These are phyloP conservation scores for Amanita pseudoporphyria DNA, from an alignment of 768 basidiomycete genomes.

Conservation along the genomic window DNA sequence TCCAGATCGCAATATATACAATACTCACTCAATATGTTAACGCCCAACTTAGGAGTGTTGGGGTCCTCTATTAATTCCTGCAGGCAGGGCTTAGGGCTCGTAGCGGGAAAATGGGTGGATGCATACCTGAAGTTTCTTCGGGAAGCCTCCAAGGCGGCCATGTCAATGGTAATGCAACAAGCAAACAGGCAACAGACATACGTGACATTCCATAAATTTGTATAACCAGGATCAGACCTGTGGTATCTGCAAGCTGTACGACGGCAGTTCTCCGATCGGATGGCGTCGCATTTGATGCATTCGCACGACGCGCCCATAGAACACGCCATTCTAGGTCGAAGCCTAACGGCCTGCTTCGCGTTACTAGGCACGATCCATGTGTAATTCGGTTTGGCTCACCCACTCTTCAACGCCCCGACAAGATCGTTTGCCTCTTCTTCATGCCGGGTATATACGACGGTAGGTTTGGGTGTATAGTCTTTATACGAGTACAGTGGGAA, in stretches of 20 bases:
- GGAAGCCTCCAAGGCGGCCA: conserved; percentile 18
- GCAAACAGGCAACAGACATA: conserved; percentile 10
- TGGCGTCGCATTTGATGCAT: neutral
- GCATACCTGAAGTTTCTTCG: conserved; percentile 17
- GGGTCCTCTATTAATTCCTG: conserved; percentile 24
- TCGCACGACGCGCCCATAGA: conserved; percentile 8
- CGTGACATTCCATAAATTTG: conserved; percentile 22
- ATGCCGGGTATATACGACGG: conserved; percentile 19
- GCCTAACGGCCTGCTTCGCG: conserved; percentile 17
- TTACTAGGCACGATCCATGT: neutral
- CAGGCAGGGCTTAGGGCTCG: neutral
- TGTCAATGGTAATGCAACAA: neutral
- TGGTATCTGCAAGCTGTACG: conserved; percentile 22
- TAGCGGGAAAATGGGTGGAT: no score
- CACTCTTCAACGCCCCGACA: conserved; percentile 15
- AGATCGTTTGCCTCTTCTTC: conserved; percentile 24
- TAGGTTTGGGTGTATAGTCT: conserved; percentile 17
- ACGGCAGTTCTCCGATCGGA: conserved; percentile 19
- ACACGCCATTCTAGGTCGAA: conserved; percentile 27
- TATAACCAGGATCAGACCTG: conserved; percentile 22
- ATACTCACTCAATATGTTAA: conserved; percentile 21
- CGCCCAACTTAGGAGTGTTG: conserved; percentile 21
- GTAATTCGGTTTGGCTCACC: conserved; percentile 10
- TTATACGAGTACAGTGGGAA: conserved; percentile 20
- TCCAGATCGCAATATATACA: neutral